Conservation (phyloP, 257 asterid genomes). For the Linaria vulgaris region DNA sequence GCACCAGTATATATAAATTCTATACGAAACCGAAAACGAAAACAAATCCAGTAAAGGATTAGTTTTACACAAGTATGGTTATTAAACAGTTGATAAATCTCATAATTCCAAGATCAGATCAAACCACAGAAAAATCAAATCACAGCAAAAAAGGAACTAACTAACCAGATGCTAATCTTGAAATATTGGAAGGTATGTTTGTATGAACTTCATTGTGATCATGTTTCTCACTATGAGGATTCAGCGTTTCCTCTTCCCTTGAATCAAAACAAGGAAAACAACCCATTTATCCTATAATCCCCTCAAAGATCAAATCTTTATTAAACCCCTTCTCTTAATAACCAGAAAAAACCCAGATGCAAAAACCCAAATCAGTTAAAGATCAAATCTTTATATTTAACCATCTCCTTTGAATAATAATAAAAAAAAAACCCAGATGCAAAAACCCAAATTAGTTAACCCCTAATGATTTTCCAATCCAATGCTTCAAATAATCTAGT, state of each 20-base stretch:
- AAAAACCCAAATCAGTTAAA: slow-evolving; percentile 31
- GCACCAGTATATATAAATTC: too few relatives aligned
- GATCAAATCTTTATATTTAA: too few relatives aligned
- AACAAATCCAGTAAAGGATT: too few relatives aligned
- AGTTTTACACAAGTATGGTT: slow-evolving; percentile 7
- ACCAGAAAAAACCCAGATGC: slow-evolving; percentile 29
- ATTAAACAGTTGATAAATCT: slow-evolving; percentile 17
- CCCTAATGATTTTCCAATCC: too few relatives aligned
- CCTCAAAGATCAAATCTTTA: slow-evolving; percentile 32
- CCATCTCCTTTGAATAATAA: too few relatives aligned
- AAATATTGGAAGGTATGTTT: slow-evolving; percentile 55
- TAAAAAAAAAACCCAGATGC: too few relatives aligned
- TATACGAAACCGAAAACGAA: too few relatives aligned
- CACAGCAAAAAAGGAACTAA: not conserved
- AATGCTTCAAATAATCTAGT: too few relatives aligned
- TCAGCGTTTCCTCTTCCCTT: slow-evolving; percentile 73
- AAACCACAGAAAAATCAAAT: slow-evolving; percentile 9
- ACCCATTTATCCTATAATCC: slow-evolving; percentile 56
- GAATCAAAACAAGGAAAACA: slow-evolving; percentile 97
- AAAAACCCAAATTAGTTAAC: too few relatives aligned
- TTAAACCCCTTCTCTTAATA: slow-evolving; percentile 29
- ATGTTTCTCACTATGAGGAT: slow-evolving; percentile 55
- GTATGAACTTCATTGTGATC: slow-evolving; percentile 62
- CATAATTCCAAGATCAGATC: slow-evolving; percentile 52
- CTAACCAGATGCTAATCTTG: slow-evolving; percentile 90